Conservation (phyloP, 805 yeast species). For the Candida silvatica region DNA sequence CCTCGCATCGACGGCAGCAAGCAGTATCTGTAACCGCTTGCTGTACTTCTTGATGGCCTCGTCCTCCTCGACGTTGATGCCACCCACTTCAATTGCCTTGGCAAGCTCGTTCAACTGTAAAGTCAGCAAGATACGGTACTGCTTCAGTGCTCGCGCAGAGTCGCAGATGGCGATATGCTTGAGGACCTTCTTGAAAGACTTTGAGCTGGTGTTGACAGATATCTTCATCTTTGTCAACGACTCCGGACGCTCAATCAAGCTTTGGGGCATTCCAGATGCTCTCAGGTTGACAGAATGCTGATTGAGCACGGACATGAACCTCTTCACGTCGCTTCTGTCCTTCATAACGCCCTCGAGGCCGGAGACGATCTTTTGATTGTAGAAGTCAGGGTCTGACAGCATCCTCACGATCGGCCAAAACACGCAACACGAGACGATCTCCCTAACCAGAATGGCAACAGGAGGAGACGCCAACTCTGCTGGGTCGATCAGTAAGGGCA, state of each 20-base stretch:
- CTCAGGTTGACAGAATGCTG: slow-evolving; percentile 36
- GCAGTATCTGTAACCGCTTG: slow-evolving; percentile 13
- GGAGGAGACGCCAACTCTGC: slow-evolving; percentile 39
- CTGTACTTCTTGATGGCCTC: slow-evolving; percentile 9
- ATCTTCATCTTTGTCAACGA: slow-evolving; percentile 2
- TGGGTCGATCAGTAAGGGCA: slow-evolving; percentile 42
- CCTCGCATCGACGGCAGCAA: slow-evolving; percentile 14
- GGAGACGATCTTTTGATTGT: slow-evolving; percentile 57
- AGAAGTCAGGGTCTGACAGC: slow-evolving; percentile 65
- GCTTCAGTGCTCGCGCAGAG: slow-evolving; percentile 36
- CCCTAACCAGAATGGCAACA: slow-evolving; percentile 44
- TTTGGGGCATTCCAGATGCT: slow-evolving; percentile 3
- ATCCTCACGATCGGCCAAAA: slow-evolving; percentile 41
- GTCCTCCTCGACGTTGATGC: slow-evolving; percentile 2
- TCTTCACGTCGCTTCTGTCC: slow-evolving; percentile 67
- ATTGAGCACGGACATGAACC: slow-evolving; percentile 60
- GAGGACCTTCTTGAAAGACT: slow-evolving; percentile 22
- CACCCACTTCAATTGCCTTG: slow-evolving; percentile 22
- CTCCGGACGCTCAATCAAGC: not conserved
- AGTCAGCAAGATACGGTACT: slow-evolving; percentile 36
- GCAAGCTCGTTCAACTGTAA: slow-evolving; percentile 36
- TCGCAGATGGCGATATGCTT: slow-evolving; percentile 24
- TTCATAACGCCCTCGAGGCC: slow-evolving; percentile 55
- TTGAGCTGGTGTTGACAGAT: slow-evolving; percentile 24
- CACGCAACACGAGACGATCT: slow-evolving; percentile 53